Percentiles rank a stretch among this genome's conserved stretches.
These are phyloP conservation scores for Leishmania aethiopica DNA, from an alignment of 208 protist genomes.

Conservation along the genomic window DNA sequence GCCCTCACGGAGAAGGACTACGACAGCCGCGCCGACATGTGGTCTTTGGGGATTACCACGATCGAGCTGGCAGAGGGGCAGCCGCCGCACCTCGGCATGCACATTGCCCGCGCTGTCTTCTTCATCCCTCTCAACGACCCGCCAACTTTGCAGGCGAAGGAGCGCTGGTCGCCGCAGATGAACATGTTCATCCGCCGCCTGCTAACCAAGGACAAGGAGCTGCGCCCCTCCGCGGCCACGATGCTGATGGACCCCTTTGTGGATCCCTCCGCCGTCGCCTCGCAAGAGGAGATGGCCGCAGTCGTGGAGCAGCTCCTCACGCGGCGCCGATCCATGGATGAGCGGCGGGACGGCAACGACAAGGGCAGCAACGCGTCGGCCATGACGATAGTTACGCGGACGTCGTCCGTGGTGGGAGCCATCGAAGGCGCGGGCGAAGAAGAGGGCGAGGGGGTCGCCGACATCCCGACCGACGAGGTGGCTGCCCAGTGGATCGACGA, in stretches of 20 bases:
- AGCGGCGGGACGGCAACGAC: slow-evolving; percentile 7
- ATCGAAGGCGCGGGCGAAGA: slow-evolving; percentile 17
- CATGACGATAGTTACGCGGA: slow-evolving; percentile 33
- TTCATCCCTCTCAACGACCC: slow-evolving; percentile 78
- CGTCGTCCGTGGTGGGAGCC: slow-evolving; percentile 21
- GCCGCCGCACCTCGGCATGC: slow-evolving; percentile 92
- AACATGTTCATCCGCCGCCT: slow-evolving; percentile 78
- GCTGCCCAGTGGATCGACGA: slow-evolving; percentile 27
- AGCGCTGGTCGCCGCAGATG: slow-evolving; percentile 91
- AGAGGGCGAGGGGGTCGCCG: neutral
- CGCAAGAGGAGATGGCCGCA: slow-evolving; percentile 62
- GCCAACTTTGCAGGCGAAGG: slow-evolving; percentile 78
- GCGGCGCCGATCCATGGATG: slow-evolving; percentile 43
- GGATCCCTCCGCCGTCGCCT: slow-evolving; percentile 48
- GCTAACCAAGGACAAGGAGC: slow-evolving; percentile 78
- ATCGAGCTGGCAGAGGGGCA: slow-evolving; percentile 96
- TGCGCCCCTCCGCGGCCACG: slow-evolving; percentile 61
- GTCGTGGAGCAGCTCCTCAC: slow-evolving; percentile 64
- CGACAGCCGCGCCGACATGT: slow-evolving; percentile 94
- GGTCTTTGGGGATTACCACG: slow-evolving; percentile 95
- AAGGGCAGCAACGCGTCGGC: slow-evolving; percentile 20
- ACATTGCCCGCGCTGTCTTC: slow-evolving; percentile 75
- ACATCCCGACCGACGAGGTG: slow-evolving; percentile 10
- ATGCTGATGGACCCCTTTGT: slow-evolving; percentile 90
- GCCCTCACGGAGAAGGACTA: slow-evolving; percentile 91